Percentiles rank a stretch among this genome's conserved stretches.
Evolutionary conservation across 768 basidiomycete genomes (phyloP).

Genomic region (Paxillus involutus): DNA sequence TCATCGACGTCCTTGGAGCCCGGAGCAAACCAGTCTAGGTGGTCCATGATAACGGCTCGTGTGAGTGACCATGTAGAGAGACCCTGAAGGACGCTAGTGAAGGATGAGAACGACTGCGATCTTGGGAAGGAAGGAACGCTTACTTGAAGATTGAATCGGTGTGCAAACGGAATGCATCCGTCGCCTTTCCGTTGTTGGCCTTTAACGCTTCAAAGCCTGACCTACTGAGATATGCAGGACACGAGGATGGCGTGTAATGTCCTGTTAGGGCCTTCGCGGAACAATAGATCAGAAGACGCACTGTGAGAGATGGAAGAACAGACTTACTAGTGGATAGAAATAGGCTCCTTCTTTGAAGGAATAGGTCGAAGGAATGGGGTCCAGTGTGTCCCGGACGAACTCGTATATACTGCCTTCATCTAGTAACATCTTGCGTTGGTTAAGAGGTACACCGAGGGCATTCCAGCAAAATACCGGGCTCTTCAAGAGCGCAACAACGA

Average conservation of each 20-base stretch:
- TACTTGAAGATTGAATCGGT: slow-evolving; percentile 72
- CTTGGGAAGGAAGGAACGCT: slow-evolving; percentile 13
- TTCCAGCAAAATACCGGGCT: slow-evolving; percentile 65
- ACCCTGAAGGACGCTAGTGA: slow-evolving; percentile 43
- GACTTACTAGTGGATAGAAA: slow-evolving; percentile 57
- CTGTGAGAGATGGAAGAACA: not conserved
- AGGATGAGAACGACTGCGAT: not conserved
- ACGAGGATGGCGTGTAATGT: slow-evolving; percentile 55
- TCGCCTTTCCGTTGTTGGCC: slow-evolving; percentile 40
- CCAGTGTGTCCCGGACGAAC: slow-evolving; percentile 51
- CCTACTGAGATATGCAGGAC: slow-evolving; percentile 64
- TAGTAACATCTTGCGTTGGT: slow-evolving; percentile 63
- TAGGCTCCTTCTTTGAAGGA: slow-evolving; percentile 64
- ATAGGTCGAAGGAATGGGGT: slow-evolving; percentile 46
- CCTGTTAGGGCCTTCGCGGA: slow-evolving; percentile 42
- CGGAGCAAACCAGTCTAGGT: slow-evolving; percentile 59
- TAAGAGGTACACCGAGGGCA: slow-evolving; percentile 72
- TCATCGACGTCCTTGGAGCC: slow-evolving; percentile 47
- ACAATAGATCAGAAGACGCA: not conserved
- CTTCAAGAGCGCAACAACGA: slow-evolving; percentile 51
- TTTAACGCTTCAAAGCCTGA: slow-evolving; percentile 58
- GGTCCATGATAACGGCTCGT: slow-evolving; percentile 71
- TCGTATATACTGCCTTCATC: slow-evolving; percentile 49
- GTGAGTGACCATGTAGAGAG: slow-evolving; percentile 51
- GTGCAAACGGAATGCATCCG: slow-evolving; percentile 65